Evolutionary conservation across 139 green algal genomes (phyloP).

Genomic region (Haematococcus sp.): DNA sequence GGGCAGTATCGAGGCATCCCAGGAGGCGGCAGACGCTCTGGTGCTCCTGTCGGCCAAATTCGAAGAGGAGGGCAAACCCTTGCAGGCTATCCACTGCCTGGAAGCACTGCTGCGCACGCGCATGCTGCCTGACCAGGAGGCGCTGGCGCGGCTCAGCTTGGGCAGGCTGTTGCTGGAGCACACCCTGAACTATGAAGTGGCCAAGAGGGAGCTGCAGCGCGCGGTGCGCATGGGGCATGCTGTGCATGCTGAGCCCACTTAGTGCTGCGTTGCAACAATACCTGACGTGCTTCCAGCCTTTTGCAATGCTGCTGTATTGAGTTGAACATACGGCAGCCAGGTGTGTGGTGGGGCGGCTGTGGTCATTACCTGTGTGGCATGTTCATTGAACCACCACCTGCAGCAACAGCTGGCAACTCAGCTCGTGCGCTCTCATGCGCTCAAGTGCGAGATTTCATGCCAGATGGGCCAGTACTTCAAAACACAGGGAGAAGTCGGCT

Average conservation of each 20-base stretch:
- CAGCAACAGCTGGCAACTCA: neutral
- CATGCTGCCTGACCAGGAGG: slow-evolving; percentile 1
- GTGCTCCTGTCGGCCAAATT: neutral
- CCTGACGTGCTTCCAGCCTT: neutral
- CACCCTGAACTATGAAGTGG: neutral
- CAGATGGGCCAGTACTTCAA: slow-evolving; percentile 1
- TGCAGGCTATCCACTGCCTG: slow-evolving; percentile 10
- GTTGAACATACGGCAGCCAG: too few relatives aligned
- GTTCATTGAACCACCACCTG: neutral
- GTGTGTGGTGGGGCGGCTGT: too few relatives aligned
- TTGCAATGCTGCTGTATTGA: neutral
- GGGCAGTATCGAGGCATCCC: too few relatives aligned
- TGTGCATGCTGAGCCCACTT: neutral
- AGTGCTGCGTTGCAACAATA: neutral
- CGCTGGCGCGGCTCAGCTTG: neutral
- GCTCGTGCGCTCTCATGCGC: neutral
- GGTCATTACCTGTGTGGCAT: neutral
- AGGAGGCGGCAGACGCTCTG: neutral
- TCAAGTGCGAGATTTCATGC: slow-evolving; percentile 3
- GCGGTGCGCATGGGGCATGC: neutral
- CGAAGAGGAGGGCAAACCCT: neutral
- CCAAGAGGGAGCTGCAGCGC: neutral
- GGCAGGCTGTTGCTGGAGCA: slow-evolving; percentile 7
- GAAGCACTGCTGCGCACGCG: neutral
- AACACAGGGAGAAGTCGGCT: neutral